Evolutionary conservation across 1,284 basidiomycete genomes (phyloP).

Genomic region (Erythrobasidium hasegawianum): DNA sequence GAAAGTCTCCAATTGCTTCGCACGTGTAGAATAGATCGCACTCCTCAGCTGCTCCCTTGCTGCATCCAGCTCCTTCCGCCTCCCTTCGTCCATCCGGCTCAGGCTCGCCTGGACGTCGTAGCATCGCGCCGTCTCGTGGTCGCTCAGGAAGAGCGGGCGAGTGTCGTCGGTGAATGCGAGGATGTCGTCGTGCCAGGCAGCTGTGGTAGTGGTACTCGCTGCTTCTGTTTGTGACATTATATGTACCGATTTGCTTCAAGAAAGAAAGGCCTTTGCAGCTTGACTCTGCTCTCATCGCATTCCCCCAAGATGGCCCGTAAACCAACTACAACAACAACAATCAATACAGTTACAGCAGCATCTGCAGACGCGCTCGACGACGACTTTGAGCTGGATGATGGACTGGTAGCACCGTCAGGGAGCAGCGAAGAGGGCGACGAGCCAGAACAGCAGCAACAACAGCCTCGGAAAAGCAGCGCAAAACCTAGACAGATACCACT

Average conservation of each 20-base stretch:
- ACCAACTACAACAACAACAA: too few species aligned
- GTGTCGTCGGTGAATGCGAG: slow-evolving; percentile 19
- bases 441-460: slow-evolving; percentile 8
- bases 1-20: too few species aligned
- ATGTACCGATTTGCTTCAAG: too few species aligned
- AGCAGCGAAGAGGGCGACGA: slow-evolving; percentile 20
- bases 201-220: too few species aligned
- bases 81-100: slow-evolving; percentile 21
- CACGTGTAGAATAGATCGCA: not conserved
- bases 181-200: slow-evolving; percentile 26
- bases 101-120: slow-evolving; percentile 12
- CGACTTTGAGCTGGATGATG: slow-evolving; percentile 31
- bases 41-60: slow-evolving; percentile 26
- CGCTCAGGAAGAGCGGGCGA: slow-evolving; percentile 21
- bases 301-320: too few species aligned
- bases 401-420: slow-evolving; percentile 18
- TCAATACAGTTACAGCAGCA: too few species aligned
- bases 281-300: too few species aligned
- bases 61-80: slow-evolving; percentile 19
- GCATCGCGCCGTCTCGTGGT: slow-evolving; percentile 21
- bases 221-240: too few species aligned
- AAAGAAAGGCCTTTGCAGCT: too few species aligned
- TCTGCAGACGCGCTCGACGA: slow-evolving; percentile 32
- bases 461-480: slow-evolving; percentile 11
- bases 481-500: slow-evolving; percentile 11